phyloP scores from a whole-genome alignment of 169 alveolate species.

The Plasmodium coatneyi region DNA sequence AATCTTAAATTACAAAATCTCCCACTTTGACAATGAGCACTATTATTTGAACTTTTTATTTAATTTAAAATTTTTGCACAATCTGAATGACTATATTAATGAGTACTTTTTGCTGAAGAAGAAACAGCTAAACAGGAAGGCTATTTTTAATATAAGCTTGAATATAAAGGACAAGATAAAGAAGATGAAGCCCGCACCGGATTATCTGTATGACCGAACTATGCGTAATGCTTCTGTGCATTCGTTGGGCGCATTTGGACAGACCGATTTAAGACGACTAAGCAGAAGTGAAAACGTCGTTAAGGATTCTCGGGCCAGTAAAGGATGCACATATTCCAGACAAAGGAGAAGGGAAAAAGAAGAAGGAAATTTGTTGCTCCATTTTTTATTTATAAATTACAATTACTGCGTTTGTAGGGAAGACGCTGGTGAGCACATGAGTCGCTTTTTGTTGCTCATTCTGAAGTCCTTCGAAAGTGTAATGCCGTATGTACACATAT shows the following conservation, averaged over 20 bases:
- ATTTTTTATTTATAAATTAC: slow-evolving; percentile 53
- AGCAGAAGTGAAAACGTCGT: not conserved
- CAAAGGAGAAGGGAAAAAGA: not conserved
- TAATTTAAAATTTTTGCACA: slow-evolving; percentile 13
- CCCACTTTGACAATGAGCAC: slow-evolving; percentile 32
- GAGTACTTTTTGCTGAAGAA: slow-evolving; percentile 3
- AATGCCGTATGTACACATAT: slow-evolving; percentile 32
- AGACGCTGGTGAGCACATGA: not conserved
- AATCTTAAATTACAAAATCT: slow-evolving; percentile 2
- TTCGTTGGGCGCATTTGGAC: not conserved
- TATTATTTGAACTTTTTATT: not conserved
- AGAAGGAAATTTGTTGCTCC: slow-evolving; percentile 13
- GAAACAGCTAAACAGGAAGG: slow-evolving; percentile 10
- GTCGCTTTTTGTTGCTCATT: slow-evolving; percentile 4
- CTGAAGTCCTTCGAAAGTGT: slow-evolving; percentile 7
- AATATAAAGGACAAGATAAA: slow-evolving; percentile 54
- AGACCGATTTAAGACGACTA: not conserved
- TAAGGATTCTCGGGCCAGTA: not conserved
- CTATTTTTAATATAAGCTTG: slow-evolving; percentile 23
- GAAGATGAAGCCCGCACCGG: not conserved
- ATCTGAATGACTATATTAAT: not conserved
- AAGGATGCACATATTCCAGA: not conserved
- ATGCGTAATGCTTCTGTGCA: not conserved
- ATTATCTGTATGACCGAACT: not conserved
- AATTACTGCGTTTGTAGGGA: slow-evolving; percentile 61